A percentile compares a stretch with the other conserved stretches of the same genome.
These are phyloP conservation scores for Mimosa bimucronata DNA, from an alignment of 306 rosid genomes.

Conservation along the genomic window DNA sequence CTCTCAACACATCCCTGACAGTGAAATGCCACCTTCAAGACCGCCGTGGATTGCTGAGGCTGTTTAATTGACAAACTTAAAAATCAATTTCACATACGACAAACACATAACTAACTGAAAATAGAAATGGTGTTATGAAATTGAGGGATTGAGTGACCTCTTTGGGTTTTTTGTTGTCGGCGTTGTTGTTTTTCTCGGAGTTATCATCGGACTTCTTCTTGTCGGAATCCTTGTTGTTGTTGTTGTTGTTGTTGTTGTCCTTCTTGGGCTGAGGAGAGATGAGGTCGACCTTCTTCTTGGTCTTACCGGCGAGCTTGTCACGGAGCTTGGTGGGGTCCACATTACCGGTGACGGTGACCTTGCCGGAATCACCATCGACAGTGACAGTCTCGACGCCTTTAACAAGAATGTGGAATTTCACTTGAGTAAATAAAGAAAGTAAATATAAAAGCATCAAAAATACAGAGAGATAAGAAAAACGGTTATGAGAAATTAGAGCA, in stretches of 20 bases:
- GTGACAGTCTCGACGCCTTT: constrained; percentile 72
- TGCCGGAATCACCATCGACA: constrained; percentile 57
- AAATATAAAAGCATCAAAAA: background rate
- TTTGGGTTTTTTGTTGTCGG: constrained; percentile 50
- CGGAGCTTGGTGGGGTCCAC: constrained; percentile 67
- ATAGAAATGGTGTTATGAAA: background rate
- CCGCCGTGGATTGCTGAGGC: constrained; percentile 74
- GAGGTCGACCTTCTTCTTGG: constrained; percentile 82
- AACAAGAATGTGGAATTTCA: constrained; percentile 13
- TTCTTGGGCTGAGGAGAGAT: constrained; percentile 74
- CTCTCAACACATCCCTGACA: constrained; percentile 77
- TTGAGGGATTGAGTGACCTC: constrained; percentile 48
- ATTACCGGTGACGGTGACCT: constrained; percentile 69
- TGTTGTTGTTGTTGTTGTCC: constrained; percentile 45
- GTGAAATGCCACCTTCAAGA: constrained; percentile 70
- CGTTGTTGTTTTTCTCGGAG: constrained; percentile 43
- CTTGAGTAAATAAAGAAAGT: constrained; percentile 4
- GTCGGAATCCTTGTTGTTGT: constrained; percentile 47
- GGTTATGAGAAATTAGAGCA: background rate
- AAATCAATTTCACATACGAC: too few species aligned
- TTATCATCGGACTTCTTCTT: constrained; percentile 28
- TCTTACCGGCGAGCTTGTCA: constrained; percentile 59
- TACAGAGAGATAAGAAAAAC: background rate
- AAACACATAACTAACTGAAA: background rate
- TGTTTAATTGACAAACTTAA: constrained; percentile 21